Evolutionary conservation across 2,329 filamentous ascomycete genomes (phyloP), one percentile per base, ranked within the genome.

Genomic region (Colletotrichum somersetense): DNA sequence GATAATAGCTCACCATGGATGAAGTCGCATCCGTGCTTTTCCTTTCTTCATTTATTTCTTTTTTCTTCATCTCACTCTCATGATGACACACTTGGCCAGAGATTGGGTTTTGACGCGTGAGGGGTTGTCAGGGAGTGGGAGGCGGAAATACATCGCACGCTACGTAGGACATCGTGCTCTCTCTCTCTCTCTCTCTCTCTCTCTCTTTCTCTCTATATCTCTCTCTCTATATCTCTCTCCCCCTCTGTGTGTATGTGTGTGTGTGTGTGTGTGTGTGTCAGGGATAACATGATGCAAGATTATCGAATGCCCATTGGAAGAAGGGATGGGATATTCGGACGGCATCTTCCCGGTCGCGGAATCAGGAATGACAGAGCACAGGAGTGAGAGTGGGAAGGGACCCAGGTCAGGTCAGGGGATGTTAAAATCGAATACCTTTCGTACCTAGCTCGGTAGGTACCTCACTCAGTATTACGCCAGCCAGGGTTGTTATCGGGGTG

Each of bases 21-120:
- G 7, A 10, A n/a, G 18, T 7, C 16, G 20, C 44, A 7, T n/a
- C 26, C 12, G n/a, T 26, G 44, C 1, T 2, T n/a, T 46, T 11
- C 8, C 16, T 44, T 20, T 12, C 18, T 42, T 18, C 16, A 12
- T 42, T 23, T n/a, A 5, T 7, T 30, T 30, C 30, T 30, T 5
- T 30, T 30, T 30, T 4, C 30, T 4, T 30, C 30, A 30, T 30
- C 30, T 30, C 30, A 30, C 40, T n/a, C 83, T 85, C 57, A 77
- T 76, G 2, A 44, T 55, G 58, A 44, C 42, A 35, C 62, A 52
- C 44, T 52, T 52, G 23, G 5, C 23, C 1, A 46, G 1, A n/a
- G 46, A 5, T 20, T 55, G 7, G 52, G 30, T 33, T 55, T 55
- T 0, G 11, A 23, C 33, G 2, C 23, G 30, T 12, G 6, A 30